Base-by-base conservation (phyloP, 75 land plant genomes). In the Azolla pinnata region DNA sequence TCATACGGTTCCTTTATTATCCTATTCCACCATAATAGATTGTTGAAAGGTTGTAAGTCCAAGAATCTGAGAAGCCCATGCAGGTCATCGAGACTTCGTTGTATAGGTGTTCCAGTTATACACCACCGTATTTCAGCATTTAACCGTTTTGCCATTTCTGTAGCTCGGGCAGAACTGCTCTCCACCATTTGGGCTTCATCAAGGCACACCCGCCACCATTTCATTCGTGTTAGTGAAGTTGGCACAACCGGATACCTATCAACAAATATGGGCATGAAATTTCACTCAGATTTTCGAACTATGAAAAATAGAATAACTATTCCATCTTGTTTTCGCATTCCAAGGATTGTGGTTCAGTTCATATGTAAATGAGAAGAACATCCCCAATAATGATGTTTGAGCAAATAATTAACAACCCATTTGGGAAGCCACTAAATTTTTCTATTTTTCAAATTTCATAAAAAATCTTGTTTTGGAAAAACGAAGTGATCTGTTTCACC, bases 101-200 rank as follows among this genome's bases (percentile, higher is more conserved):
- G 99, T 59, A 95, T 86, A 34, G 99, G 99, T 25, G 99, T 95
- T 59, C 99, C 99, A 57, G 95, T 90, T 20, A 95, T 74, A 66
- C 99, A 95, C 99, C 99, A 95, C 25, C 85, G 83, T 57, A 91
- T 70, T 56, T 68, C 67, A 56, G 87, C 85, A 78, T 72, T 65
- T 25, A 95, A 68, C 9, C 87, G 74, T 63, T 84, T 45, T 17
- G 99, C 97, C 99, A 95, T 90, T 70, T 95, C 99, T 19, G 97
- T 84, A 31, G 90, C 97, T 57, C 83, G 65, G 53, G 92, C 83
- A 32, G 73, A 58, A 66, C 55, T 87, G 63, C 76, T 77, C 68
- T 95, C 99, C 30, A 95, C 99, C 97, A 90, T 86, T 65, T 95
- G 99, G 34, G 97, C 99, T 70, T 95, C 99, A 71, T 95, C 99